Percentiles rank a stretch among this genome's conserved stretches.
These are phyloP conservation scores for Trichoderma atrobrunneum DNA, from an alignment of 2,329 filamentous ascomycete species.

Conservation along the genomic window DNA sequence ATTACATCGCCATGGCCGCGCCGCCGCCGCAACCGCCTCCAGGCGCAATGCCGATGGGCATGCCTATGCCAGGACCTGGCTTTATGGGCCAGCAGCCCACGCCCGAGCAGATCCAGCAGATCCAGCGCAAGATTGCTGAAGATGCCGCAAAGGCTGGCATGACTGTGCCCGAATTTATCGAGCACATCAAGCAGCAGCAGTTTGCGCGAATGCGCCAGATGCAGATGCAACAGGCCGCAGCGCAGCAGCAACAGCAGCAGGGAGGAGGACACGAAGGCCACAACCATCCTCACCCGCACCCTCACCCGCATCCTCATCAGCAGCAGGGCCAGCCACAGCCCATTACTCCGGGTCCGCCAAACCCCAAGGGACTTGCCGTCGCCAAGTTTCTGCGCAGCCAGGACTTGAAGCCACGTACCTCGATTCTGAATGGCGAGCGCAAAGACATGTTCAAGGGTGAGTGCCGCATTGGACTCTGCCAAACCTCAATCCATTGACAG, in stretches of 20 bases:
- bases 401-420: constrained; percentile 83
- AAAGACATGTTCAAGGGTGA: constrained; percentile 97
- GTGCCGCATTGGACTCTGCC: constrained; percentile 6
- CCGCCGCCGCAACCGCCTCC: constrained; percentile 29
- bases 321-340: constrained; percentile 58
- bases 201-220: constrained; percentile 46
- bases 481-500: background rate
- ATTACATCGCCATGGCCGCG: constrained; percentile 28
- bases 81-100: constrained; percentile 52
- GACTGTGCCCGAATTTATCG: constrained; percentile 79
- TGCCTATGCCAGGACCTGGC: constrained; percentile 35
- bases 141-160: constrained; percentile 85
- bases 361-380: constrained; percentile 82
- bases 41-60: constrained; percentile 21
- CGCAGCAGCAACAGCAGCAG: constrained; percentile 32
- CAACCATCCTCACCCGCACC: constrained; percentile 30
- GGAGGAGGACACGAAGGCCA: constrained; percentile 27
- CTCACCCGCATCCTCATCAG: constrained; percentile 34
- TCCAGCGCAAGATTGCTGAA: constrained; percentile 77
- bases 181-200: constrained; percentile 60
- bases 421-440: constrained; percentile 90
- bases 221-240: constrained; percentile 45
- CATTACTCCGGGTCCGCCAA: constrained; percentile 75
- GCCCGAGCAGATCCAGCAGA: constrained; percentile 79
- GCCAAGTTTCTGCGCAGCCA: constrained; percentile 84